These are phyloP conservation scores for Penicillium flavigenum DNA, from an alignment of 495 filamentous ascomycete genomes.

Conservation along the genomic window DNA sequence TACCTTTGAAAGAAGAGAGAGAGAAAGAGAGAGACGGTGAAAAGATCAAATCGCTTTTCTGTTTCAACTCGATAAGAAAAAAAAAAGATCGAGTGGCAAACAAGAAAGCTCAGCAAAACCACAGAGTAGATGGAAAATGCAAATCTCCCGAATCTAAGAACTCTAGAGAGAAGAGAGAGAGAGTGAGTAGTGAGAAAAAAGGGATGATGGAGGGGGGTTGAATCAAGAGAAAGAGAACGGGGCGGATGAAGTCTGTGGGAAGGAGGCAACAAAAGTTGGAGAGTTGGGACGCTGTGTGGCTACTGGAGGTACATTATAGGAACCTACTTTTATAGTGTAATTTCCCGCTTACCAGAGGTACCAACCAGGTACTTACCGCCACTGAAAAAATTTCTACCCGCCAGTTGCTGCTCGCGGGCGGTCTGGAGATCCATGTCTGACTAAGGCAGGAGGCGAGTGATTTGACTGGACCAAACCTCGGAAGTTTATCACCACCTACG, in stretches of 20 bases:
- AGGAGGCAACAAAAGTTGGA: conserved; percentile 29
- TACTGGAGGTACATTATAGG: not conserved
- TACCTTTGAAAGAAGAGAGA: conserved; percentile 14
- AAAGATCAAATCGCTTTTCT: conserved; percentile 24
- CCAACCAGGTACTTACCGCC: conserved; percentile 8
- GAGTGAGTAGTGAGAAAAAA: conserved; percentile 33
- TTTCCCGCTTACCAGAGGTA: not conserved
- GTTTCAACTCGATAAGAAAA: conserved; percentile 22
- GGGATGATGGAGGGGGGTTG: conserved; percentile 39
- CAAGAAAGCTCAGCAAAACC: conserved; percentile 22
- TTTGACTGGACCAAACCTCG: conserved; percentile 4
- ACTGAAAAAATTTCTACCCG: conserved; percentile 17
- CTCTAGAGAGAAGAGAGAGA: conserved; percentile 39
- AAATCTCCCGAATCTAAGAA: conserved; percentile 40
- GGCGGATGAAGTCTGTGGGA: conserved; percentile 26
- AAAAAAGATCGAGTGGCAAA: conserved; percentile 25
- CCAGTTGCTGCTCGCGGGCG: conserved; percentile 10
- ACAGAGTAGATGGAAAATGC: conserved; percentile 38
- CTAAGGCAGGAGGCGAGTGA: conserved; percentile 11
- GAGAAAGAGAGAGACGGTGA: conserved; percentile 19
- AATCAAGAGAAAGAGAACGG: conserved; percentile 24
- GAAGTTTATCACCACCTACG: conserved; percentile 1
- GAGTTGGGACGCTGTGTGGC: conserved; percentile 10
- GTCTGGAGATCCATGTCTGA: conserved; percentile 9
- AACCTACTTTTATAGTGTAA: not conserved